phyloP scores from a whole-genome alignment of 768 basidiomycete genomes.

The Suillus lakei region DNA sequence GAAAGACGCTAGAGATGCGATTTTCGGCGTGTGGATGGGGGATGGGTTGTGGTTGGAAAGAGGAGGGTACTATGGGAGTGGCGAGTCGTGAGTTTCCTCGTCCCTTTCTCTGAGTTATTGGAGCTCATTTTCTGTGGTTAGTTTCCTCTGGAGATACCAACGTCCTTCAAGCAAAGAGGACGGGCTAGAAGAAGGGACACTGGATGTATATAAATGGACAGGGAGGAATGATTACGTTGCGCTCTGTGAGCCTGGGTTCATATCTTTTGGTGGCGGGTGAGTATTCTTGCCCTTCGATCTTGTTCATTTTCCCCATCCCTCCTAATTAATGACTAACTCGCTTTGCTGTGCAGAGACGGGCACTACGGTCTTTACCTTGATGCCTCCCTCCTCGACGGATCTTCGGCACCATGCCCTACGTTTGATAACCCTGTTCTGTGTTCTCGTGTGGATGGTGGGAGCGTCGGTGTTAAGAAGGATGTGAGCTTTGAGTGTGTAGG shows the following conservation, averaged over 20 bases:
- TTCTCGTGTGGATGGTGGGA: slow-evolving; percentile 28
- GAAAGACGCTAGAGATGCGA: slow-evolving; percentile 59
- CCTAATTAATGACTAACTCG: background rate
- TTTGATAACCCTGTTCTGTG: slow-evolving; percentile 89
- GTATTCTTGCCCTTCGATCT: slow-evolving; percentile 31
- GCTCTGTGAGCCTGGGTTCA: slow-evolving; percentile 76
- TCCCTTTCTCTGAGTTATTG: background rate
- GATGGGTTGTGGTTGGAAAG: slow-evolving; percentile 68
- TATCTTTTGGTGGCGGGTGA: slow-evolving; percentile 94
- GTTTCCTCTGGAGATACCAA: slow-evolving; percentile 78
- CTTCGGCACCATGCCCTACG: slow-evolving; percentile 83
- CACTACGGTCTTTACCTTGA: slow-evolving; percentile 91
- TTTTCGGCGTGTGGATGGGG: slow-evolving; percentile 87
- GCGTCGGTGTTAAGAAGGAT: slow-evolving; percentile 43
- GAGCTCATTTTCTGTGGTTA: slow-evolving; percentile 29
- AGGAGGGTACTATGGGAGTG: slow-evolving; percentile 83
- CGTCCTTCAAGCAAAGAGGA: slow-evolving; percentile 29
- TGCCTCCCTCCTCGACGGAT: slow-evolving; percentile 78
- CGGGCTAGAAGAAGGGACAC: slow-evolving; percentile 51
- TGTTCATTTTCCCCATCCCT: slow-evolving; percentile 5
- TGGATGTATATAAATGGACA: slow-evolving; percentile 81
- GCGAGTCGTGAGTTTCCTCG: slow-evolving; percentile 68
- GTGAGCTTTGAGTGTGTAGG: slow-evolving; percentile 89
- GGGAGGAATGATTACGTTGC: slow-evolving; percentile 91
- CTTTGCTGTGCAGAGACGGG: slow-evolving; percentile 62